Conservation (phyloP, 106 monocot genomes). For the Dactylorhiza incarnata region DNA sequence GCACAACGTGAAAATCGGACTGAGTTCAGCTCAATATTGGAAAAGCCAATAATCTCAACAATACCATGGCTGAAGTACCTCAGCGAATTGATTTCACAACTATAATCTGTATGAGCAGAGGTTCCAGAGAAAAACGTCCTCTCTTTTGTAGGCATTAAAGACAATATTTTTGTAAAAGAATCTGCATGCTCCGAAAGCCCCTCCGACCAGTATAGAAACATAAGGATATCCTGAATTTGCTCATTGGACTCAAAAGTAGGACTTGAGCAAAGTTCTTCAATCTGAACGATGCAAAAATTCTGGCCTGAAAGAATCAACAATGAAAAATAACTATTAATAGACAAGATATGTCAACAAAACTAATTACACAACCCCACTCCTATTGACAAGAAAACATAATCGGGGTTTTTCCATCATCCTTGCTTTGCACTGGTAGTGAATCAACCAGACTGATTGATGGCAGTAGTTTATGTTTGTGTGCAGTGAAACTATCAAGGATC, state of each 20-base stretch:
- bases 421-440: neutral
- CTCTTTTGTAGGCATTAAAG: constrained; percentile 43
- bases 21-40: neutral
- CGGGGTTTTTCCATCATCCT: neutral
- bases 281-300: constrained; percentile 72
- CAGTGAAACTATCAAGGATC: no score
- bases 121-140: constrained; percentile 29
- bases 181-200: constrained; percentile 74
- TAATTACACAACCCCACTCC: neutral
- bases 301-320: constrained; percentile 35
- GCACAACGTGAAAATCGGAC: constrained; percentile 11
- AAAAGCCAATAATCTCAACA: neutral
- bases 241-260: constrained; percentile 25
- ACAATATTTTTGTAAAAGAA: constrained; percentile 68
- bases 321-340: neutral
- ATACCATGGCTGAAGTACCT: constrained; percentile 28
- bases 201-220: constrained; percentile 67
- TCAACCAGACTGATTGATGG: neutral
- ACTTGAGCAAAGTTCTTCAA: constrained; percentile 61
- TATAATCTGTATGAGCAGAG: constrained; percentile 33
- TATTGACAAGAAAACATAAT: neutral
- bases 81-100: constrained; percentile 12
- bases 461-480: neutral
- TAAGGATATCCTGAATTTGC: constrained; percentile 61
- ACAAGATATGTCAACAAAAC: neutral